These are phyloP conservation scores for Diplotaxis tenuifolia DNA, from an alignment of 345 rosid species.

Conservation along the genomic window DNA sequence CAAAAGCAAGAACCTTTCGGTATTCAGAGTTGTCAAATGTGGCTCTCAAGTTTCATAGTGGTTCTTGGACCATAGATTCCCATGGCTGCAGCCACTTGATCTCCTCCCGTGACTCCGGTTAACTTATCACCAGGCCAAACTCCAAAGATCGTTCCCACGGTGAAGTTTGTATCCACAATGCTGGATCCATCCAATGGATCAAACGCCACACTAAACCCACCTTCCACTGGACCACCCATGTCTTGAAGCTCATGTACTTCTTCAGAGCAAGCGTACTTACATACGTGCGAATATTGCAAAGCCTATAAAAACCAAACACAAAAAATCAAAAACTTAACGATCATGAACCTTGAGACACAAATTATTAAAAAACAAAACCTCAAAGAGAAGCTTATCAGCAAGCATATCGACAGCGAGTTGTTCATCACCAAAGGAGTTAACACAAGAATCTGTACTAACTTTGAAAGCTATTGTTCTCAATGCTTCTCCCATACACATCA, in stretches of 20 bases:
- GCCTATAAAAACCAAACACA: too few relatives aligned
- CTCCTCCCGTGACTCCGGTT: too few relatives aligned
- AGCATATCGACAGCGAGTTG: conserved; percentile 97
- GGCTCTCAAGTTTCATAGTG: conserved; percentile 92
- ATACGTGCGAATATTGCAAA: too few relatives aligned
- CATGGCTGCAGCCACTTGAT: too few relatives aligned
- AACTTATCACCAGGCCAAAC: too few relatives aligned
- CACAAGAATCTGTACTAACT: conserved; percentile 93
- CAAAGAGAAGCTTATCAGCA: conserved; percentile 86
- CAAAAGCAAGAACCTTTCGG: conserved; percentile 47
- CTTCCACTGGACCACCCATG: conserved; percentile 94
- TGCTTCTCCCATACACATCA: conserved; percentile 95
- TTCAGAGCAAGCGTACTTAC: conserved; percentile 70
- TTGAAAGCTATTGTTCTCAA: conserved; percentile 80
- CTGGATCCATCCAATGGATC: conserved; percentile 90
- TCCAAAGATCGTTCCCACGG: too few relatives aligned
- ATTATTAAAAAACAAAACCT: conserved; percentile 35
- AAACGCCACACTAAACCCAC: conserved; percentile 88
- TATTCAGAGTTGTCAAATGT: conserved; percentile 83
- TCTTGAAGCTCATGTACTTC: conserved; percentile 93
- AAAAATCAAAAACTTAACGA: too few relatives aligned
- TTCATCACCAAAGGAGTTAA: conserved; percentile 90
- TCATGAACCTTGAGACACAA: too few relatives aligned
- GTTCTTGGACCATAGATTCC: conserved; percentile 44
- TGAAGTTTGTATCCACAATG: too few relatives aligned